These are phyloP conservation scores for Phytopythium cucurbitacearum DNA, from an alignment of 352 stramenopile species.

Conservation along the genomic window DNA sequence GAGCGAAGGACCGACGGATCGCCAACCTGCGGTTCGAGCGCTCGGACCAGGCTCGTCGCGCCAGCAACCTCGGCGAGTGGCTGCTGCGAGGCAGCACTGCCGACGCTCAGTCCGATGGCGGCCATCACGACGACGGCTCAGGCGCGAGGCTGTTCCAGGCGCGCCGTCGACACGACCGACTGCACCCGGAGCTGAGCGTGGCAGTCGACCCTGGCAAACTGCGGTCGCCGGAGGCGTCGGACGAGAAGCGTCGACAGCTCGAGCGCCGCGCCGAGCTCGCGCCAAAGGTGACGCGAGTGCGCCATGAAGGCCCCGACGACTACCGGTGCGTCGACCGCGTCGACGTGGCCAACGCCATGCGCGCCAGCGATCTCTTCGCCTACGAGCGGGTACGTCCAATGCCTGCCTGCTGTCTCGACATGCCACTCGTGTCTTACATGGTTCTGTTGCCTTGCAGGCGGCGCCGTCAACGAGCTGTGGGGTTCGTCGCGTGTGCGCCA, in stretches of 20 bases:
- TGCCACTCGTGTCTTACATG: background rate
- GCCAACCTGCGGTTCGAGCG: conserved; percentile 51
- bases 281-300: conserved; percentile 41
- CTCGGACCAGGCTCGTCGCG: too few relatives aligned
- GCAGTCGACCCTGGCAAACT: conserved; percentile 45
- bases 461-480: too few relatives aligned
- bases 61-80: too few relatives aligned
- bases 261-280: conserved; percentile 33
- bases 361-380: conserved; percentile 30
- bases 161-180: too few relatives aligned
- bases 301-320: conserved; percentile 22
- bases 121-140: too few relatives aligned
- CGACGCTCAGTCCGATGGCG: too few relatives aligned
- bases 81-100: too few relatives aligned
- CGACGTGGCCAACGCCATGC: conserved; percentile 18
- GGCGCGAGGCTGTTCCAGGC: too few relatives aligned
- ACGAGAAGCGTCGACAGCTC: conserved; percentile 24
- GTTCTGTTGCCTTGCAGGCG: too few relatives aligned
- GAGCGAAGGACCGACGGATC: conserved; percentile 20
- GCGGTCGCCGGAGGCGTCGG: conserved; percentile 25
- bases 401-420: background rate
- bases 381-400: conserved; percentile 30
- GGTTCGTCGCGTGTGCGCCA: too few relatives aligned
- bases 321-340: conserved; percentile 15
- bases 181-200: too few relatives aligned